Base-by-base conservation (phyloP, 2,329 filamentous ascomycete genomes). In the Fusarium foetens region DNA sequence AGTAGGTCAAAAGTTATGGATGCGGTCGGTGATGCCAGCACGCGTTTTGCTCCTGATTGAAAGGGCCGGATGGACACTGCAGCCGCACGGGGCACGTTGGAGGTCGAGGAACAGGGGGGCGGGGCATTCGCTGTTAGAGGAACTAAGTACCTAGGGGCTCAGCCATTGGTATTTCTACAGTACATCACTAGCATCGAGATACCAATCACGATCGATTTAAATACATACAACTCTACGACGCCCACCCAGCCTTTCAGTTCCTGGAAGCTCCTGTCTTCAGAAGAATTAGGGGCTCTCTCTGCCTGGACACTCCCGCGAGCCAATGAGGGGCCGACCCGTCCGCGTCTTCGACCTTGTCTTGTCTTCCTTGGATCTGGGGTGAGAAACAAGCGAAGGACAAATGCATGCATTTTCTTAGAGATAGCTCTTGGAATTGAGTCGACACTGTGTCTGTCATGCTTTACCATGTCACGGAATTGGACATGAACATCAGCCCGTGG, bases 31-130 rank as follows among this genome's bases (percentile, higher is more conserved):
- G 76, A 78, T 75, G 76, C 77, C 76, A 78, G 76, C 77, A 78
- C 77, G 75, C 76, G 75, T 77, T 78, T 78, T 77, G 72, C 75
- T 77, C 72, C 74, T 77, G 76, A 77, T 77, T 75, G 69, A 77
- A 75, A 73, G 63, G 71, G 72, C 73, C 66, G 68, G 66, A 75
- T 67, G 70, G 66, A 70, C 69, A 67, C 75, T 77, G 68, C 66
- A 76, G 71, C 71, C 58, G 72, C 73, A 73, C 75, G 73, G 74
- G 69, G 74, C 74, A 76, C 42, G 51, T 69, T 74, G 61, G 68
- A 58, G 55, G 62, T 67, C 48, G 59, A 66, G 42, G 70, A 64
- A 72, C 70, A 71, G 66, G 73, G 75, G 73, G 76, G 76, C 69
- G 60, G 71, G 69, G 72, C 58, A 70, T 52, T 39, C 48, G 39